Evolutionary conservation across 768 basidiomycete species (phyloP), one percentile per base, ranked within the genome.

Genomic region (Trametes sanguinea): DNA sequence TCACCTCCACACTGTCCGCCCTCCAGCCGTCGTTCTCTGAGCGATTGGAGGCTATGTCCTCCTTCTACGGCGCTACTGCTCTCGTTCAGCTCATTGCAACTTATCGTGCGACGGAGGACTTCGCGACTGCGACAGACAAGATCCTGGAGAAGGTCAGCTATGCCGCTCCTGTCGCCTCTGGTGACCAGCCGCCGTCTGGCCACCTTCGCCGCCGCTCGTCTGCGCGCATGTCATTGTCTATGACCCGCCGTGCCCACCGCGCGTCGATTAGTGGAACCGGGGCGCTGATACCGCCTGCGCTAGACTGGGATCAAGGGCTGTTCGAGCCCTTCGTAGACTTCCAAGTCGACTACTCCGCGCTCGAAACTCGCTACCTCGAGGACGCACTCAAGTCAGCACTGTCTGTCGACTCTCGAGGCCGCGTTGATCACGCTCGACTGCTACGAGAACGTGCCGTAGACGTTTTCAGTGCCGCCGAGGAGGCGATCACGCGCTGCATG

Each of bases 271-370:
- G 72, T 37, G 71, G 72, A 14, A 50, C 60, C 13, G 64, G 40
- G 29, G 59, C 60, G 11, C n/a, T 60, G 44, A 54, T 13, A 6
- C 61, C 60, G n/a, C 63, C 46, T 2, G 53, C 29, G 35, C 59
- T 59, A 56, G 87, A 88, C 60, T 98, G 97, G 97, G 94, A 98
- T 69, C 88, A 88, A 57, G 88, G 90, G 53, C 78, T 99, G 14
- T 97, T 95, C 72, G 94, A 95, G 71, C 94, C 96, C 2, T 98
- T 98, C 77, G 81, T 96, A 29, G 92, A 95, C 68, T 89, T 89
- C 63, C 96, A 98, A 68, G 79, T 85, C 16, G 90, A 95, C 57
- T 98, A 98, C 73, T 83, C 84, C 0, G 76, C 80, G 1, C 78
- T 97, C 37, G 97, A 99, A 74, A 80, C 83, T 39, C 83, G 86